phyloP scores from a whole-genome alignment of 2,329 filamentous ascomycete species.

The Zymoseptoria passerinii region DNA sequence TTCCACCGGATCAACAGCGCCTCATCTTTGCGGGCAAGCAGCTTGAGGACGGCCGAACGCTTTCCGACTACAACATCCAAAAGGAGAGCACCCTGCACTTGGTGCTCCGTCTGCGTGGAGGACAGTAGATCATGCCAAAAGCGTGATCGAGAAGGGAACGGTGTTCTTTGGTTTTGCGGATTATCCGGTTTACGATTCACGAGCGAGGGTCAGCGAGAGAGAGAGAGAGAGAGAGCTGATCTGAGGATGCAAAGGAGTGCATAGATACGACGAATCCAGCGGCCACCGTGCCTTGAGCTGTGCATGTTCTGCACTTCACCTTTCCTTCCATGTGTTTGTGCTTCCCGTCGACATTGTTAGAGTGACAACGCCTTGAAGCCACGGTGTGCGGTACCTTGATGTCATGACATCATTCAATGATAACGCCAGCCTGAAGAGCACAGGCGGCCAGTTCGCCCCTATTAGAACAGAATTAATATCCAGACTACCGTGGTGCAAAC shows the following conservation, averaged over 20 bases:
- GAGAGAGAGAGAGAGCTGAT: neutral
- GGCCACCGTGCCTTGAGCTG: neutral
- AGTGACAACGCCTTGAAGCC: too few species aligned
- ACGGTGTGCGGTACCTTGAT: too few species aligned
- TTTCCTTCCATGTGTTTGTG: neutral
- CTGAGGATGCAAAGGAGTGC: neutral
- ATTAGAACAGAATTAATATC: neutral
- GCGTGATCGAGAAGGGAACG: neutral
- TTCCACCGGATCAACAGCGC: constrained; percentile 97
- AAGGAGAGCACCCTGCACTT: constrained; percentile 99
- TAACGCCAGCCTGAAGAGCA: too few species aligned
- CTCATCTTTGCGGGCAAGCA: constrained; percentile 99
- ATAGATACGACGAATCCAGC: neutral
- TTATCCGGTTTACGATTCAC: neutral
- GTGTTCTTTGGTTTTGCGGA: neutral
- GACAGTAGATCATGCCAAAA: constrained; percentile 28
- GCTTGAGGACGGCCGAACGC: constrained; percentile 97
- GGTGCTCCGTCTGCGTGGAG: constrained; percentile 95
- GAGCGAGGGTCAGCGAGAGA: neutral
- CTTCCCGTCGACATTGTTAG: neutral
- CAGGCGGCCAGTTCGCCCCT: too few species aligned
- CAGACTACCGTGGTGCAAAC: neutral
- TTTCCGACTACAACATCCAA: constrained; percentile 99
- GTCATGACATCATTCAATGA: too few species aligned
- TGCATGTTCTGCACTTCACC: neutral